Base-by-base conservation (phyloP, 2,329 filamentous ascomycete species). In the Venturia carpophila region DNA sequence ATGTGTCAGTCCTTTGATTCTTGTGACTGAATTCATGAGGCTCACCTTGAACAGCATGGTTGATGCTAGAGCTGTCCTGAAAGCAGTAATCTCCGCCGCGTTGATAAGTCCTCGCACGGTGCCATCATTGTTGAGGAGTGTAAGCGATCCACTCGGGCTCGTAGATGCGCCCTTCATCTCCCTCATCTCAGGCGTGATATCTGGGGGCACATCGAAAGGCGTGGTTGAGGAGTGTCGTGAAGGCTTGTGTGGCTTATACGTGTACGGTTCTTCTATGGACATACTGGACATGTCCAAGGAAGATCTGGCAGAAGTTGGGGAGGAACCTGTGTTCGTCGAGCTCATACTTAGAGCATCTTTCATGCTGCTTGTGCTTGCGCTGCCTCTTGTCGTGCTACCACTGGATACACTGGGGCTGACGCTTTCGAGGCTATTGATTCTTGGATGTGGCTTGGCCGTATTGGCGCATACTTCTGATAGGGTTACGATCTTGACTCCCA, bases 31-130 rank as follows among this genome's bases (percentile, higher is more conserved):
- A 1, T 34, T 87, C 37, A 83, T 83, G 65, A 83, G 79, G 65
- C 93, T 89, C 71, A 80, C 80, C 69, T 78, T 79, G 71, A 84
- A 84, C 21, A 88, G 79, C 69, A 88, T 79, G 65, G 87, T 83
- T 15, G 83, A 82, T 0, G 84, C 83, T 15, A 90, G 76, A 0
- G 87, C 84, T 0, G 87, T 90, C 58, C 87, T 82, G 75, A 89
- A 90, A 0, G 86, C 86, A 0, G 87, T 90, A 21, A 90, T 76
- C 69, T 88, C 87, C 66, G 84, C 84, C 0, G 87, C 87, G 69
- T 88, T 88, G 67, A 90, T 77, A 21, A 89, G 74, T 1, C 83
- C 87, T 21, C 83, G 80, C 0, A 85, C 83, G n/a, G 79, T 76
- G 13, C 86, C 85, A 39, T 76, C 71, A 17, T 76, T 75, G 69